A percentile compares a stretch with the other conserved stretches of the same genome.
Conservation (phyloP, 306 rosid genomes). For the Heteromeles arbutifolia region DNA sequence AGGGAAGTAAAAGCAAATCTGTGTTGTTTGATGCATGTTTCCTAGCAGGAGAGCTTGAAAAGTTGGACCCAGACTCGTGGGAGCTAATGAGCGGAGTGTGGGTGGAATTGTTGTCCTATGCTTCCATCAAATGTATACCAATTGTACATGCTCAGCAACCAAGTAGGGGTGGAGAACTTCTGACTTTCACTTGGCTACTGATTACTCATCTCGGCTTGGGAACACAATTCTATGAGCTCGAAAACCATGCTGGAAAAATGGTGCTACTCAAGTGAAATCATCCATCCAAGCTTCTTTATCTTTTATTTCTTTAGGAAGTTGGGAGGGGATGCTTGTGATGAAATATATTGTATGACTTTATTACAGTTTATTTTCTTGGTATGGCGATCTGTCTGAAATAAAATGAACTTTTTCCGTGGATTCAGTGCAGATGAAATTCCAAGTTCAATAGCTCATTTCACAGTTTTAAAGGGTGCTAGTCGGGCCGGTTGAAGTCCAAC, state of each 20-base stretch:
- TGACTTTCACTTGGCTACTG: constrained; percentile 28
- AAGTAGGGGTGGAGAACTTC: constrained; percentile 24
- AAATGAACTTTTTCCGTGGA: neutral
- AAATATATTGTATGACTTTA: neutral
- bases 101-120: constrained; percentile 20
- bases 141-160: constrained; percentile 27
- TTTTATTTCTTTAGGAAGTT: neutral
- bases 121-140: constrained; percentile 17
- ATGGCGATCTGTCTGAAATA: neutral
- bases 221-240: constrained; percentile 24
- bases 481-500: no score
- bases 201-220: constrained; percentile 29
- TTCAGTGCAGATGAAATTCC: neutral
- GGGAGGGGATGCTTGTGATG: neutral
- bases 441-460: no score
- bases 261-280: neutral
- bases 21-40: constrained; percentile 15
- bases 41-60: neutral
- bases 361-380: neutral
- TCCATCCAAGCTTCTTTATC: neutral
- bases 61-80: neutral
- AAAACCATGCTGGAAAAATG: constrained; percentile 10
- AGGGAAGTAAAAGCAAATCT: constrained; percentile 12
- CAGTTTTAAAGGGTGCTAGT: no score
- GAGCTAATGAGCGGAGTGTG: constrained; percentile 18